Percentiles rank a stretch among this genome's conserved stretches.
phyloP scores from a whole-genome alignment of 192 early-diverging fungal species.

The Anaeromyces robustus region DNA sequence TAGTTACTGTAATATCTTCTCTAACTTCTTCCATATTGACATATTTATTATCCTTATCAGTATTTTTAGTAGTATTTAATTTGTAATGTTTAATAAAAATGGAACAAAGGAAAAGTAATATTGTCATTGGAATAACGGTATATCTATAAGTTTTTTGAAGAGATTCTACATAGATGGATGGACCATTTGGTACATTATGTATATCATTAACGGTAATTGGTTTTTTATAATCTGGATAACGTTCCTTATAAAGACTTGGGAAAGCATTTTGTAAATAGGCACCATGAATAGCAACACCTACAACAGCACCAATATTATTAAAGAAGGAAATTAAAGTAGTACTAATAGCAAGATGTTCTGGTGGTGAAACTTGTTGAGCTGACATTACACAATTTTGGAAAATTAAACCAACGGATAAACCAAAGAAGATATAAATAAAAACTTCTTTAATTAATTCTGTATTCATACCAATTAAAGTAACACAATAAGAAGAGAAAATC shows the following conservation, averaged over 20 bases:
- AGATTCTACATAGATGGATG: background rate
- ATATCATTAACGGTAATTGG: background rate
- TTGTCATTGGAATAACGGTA: no score
- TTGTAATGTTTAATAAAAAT: no score
- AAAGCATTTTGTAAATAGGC: background rate
- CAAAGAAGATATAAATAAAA: no score
- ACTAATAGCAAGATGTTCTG: background rate
- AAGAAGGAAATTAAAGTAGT: background rate
- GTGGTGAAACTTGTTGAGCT: background rate
- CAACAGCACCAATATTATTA: background rate
- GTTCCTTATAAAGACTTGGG: background rate
- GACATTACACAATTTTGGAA: background rate
- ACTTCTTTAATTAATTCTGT: no score
- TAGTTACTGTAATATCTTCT: no score
- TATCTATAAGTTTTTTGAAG: background rate
- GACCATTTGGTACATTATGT: background rate
- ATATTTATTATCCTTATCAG: no score
- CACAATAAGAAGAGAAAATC: no score
- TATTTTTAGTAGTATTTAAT: no score
- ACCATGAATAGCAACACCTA: background rate
- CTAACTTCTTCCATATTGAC: no score
- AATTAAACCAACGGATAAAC: background rate
- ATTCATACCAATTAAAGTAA: no score
- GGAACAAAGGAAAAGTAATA: no score
- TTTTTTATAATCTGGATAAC: background rate